Evolutionary conservation across 192 early-diverging fungal genomes (phyloP), one percentile per base, ranked within the genome.

Genomic region (Linnemannia schmuckeri): DNA sequence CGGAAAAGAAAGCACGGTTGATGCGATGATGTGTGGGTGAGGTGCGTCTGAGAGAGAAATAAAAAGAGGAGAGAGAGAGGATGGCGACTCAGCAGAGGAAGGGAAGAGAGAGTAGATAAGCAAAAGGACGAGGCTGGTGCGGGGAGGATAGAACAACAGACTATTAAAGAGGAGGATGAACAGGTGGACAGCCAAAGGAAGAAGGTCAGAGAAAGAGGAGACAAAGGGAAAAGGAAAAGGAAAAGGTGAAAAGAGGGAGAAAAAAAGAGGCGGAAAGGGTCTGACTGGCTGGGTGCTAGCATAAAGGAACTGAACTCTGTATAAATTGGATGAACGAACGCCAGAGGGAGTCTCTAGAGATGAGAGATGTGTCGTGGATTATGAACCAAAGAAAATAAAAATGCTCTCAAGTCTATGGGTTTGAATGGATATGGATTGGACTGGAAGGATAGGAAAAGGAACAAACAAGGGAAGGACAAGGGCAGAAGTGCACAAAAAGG

Each of bases 1-100:
- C 30, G 17, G 72, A 42, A 52, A 47, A 33, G 44, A 33, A 33
- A 49, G 10, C 40, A 30, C 22, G 72, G 27, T 13, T 13, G 27
- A 73, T 73, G 24, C 2, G 30, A 72, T 72, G 15, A 44, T 22
- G 13, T 17, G 44, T 49, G 20, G 72, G 17, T 52, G 22, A 44
- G 40, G 24, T 40, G 42, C 15, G 72, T 73, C 17, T n/a, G 30
- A 33, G 17, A 74, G 15, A 30, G 72, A 74, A 20, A 24, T 30
- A 72, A 75, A 49, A 55, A 18, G 30, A 54, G 52, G 72, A 74
- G 47, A 74, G 71, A 74, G 46, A 47, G 46, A 47, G 46, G 12
- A 13, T 12, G 10, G 12, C 9, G 6, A 13, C 6, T 7, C 6
- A 47, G 12, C 9, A 47, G 7, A 47, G 46, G 46, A 47, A 47